Percentiles rank a stretch among this genome's conserved stretches.
Conservation (phyloP, 2,329 filamentous ascomycete genomes). For the Chaetomium sp. region DNA sequence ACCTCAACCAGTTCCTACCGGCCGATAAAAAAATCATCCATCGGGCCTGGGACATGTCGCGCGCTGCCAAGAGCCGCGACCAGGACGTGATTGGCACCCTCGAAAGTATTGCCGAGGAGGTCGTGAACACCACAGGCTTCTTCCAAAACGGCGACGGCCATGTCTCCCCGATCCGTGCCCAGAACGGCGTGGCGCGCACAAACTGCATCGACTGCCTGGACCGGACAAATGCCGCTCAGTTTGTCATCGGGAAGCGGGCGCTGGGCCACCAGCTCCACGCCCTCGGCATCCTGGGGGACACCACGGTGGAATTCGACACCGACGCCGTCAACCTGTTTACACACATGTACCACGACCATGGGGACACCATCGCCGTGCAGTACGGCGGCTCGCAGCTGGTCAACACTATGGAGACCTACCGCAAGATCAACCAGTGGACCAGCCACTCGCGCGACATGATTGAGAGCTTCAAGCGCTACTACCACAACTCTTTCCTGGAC, state of each 20-base stretch:
- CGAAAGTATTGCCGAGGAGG: conserved; percentile 85
- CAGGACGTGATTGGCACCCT: conserved; percentile 93
- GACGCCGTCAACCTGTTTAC: conserved; percentile 96
- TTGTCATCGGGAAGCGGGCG: conserved; percentile 93
- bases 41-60: conserved; percentile 97
- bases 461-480: conserved; percentile 97
- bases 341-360: conserved; percentile 97
- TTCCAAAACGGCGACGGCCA: conserved; percentile 86
- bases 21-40: conserved; percentile 83
- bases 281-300: conserved; percentile 77
- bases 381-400: conserved; percentile 97
- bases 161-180: conserved; percentile 67
- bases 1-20: conserved; percentile 93
- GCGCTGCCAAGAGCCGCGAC: conserved; percentile 86
- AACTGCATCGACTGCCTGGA: conserved; percentile 99
- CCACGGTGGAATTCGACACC: conserved; percentile 85
- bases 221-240: conserved; percentile 95
- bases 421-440: conserved; percentile 98
- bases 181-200: conserved; percentile 90
- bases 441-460: conserved; percentile 98
- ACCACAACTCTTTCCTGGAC: conserved; percentile 95
- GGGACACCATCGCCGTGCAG: conserved; percentile 95
- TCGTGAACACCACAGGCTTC: conserved; percentile 84
- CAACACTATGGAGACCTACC: conserved; percentile 99
- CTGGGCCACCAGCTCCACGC: conserved; percentile 91